phyloP scores from a whole-genome alignment of 176 grass and related monocot species.

The Oryza meyeriana region DNA sequence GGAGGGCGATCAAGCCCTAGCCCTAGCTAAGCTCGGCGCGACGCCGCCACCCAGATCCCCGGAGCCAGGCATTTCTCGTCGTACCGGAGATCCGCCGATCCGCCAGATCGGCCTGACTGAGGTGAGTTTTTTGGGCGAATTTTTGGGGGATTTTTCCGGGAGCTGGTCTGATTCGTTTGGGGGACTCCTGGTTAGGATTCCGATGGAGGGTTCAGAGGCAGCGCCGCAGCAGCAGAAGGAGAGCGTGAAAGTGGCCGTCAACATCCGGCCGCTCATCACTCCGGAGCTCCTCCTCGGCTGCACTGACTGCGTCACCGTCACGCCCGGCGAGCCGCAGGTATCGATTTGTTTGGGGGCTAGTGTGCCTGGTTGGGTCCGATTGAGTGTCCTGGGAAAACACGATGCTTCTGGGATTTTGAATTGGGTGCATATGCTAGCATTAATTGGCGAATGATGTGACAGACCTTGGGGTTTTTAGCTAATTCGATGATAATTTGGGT shows the following conservation, averaged over 20 bases:
- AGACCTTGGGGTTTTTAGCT: background rate
- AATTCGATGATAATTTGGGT: background rate
- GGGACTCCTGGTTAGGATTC: conserved; percentile 24
- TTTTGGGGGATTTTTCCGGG: background rate
- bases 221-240: conserved; percentile 47
- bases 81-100: background rate
- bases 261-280: conserved; percentile 90
- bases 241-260: conserved; percentile 89
- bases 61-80: background rate
- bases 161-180: background rate
- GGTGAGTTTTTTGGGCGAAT: background rate
- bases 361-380: background rate
- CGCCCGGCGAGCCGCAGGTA: conserved; percentile 90
- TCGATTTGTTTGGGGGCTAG: background rate
- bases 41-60: background rate
- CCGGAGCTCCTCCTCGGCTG: conserved; percentile 74
- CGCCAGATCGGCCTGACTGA: background rate
- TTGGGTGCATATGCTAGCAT: background rate
- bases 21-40: background rate
- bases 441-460: background rate
- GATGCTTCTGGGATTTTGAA: background rate
- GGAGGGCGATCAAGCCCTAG: conserved; percentile 26
- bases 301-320: conserved; percentile 75
- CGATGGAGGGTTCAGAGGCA: conserved; percentile 53
- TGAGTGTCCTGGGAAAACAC: background rate